A percentile compares a stretch with the other conserved stretches of the same genome.
These are phyloP conservation scores for Prunella vulgaris DNA, from an alignment of 257 asterid genomes.

Conservation along the genomic window DNA sequence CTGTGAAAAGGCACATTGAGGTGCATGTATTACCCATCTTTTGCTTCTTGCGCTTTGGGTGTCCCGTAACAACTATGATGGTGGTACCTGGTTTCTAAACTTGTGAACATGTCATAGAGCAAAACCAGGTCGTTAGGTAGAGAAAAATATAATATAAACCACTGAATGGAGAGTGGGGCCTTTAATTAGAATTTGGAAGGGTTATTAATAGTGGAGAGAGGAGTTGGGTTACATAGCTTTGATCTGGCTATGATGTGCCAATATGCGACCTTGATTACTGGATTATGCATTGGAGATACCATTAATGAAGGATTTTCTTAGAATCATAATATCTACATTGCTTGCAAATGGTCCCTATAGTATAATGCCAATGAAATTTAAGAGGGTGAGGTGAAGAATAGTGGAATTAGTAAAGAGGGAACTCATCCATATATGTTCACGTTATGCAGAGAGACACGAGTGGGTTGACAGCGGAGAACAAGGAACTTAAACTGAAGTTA, in stretches of 20 bases:
- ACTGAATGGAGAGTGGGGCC: neutral
- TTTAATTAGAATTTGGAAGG: neutral
- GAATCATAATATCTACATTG: neutral
- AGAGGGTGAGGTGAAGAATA: neutral
- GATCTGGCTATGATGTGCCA: neutral
- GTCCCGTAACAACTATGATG: neutral
- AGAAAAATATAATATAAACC: too few relatives aligned
- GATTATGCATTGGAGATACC: neutral
- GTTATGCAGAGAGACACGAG: constrained; percentile 70
- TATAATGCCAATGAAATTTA: neutral
- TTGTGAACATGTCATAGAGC: neutral
- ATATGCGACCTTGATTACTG: neutral
- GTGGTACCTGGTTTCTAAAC: neutral
- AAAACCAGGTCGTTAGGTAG: neutral
- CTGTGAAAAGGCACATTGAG: too few relatives aligned
- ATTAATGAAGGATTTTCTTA: neutral
- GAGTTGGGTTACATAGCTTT: neutral
- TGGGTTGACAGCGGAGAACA: constrained; percentile 76
- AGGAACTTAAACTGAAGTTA: constrained; percentile 78
- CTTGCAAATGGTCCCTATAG: neutral
- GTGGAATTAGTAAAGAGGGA: too few relatives aligned
- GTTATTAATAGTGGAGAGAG: neutral
- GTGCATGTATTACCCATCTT: neutral
- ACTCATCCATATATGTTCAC: neutral
- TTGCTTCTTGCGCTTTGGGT: neutral